phyloP scores from a whole-genome alignment of 257 asterid species.

The Echium plantagineum region DNA sequence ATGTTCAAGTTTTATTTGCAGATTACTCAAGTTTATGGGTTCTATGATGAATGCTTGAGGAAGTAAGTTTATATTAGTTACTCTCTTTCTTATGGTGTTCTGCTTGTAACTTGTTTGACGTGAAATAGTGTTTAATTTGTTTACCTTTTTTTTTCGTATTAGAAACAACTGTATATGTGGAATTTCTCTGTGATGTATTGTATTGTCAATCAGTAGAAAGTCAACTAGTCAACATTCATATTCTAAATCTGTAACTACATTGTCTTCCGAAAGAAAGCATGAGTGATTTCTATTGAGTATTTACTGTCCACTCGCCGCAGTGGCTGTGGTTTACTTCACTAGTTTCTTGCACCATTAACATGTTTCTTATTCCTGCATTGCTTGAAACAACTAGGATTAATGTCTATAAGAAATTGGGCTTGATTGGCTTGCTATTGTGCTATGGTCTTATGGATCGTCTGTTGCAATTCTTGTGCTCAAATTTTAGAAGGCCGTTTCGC shows the following conservation, averaged over 20 bases:
- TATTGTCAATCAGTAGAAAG: neutral
- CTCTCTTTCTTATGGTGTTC: neutral
- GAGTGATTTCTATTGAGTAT: neutral
- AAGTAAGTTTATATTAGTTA: constrained; percentile 25
- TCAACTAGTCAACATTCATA: neutral
- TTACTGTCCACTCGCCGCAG: neutral
- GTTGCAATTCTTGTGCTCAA: too few species aligned
- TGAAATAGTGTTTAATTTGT: neutral
- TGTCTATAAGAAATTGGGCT: too few species aligned
- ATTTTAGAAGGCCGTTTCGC: too few species aligned
- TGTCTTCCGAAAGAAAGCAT: neutral
- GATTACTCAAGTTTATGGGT: constrained; percentile 50
- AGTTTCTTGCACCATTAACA: too few species aligned
- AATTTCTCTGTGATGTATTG: neutral
- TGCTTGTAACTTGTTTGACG: constrained; percentile 8
- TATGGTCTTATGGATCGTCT: too few species aligned
- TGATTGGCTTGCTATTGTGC: too few species aligned
- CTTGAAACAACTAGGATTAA: too few species aligned
- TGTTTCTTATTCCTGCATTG: too few species aligned
- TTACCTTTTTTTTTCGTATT: neutral
- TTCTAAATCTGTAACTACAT: neutral
- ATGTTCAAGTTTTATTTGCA: constrained; percentile 16
- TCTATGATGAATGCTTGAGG: constrained; percentile 44
- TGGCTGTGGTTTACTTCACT: too few species aligned
- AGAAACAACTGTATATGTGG: neutral